These are phyloP conservation scores for Immersiella caudata DNA, from an alignment of 495 filamentous ascomycete genomes.

Conservation along the genomic window DNA sequence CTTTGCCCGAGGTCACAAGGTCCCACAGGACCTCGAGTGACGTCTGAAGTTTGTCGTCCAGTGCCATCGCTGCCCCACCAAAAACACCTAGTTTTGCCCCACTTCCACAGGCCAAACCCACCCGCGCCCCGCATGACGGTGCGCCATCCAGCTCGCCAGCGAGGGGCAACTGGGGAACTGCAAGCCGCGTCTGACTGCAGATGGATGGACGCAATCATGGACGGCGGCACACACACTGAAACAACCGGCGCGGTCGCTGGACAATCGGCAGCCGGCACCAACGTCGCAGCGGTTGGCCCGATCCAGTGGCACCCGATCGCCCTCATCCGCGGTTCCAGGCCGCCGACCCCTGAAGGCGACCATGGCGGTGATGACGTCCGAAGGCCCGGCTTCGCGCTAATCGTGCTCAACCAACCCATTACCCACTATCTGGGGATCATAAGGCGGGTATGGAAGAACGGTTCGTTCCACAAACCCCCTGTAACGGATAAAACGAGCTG, in stretches of 20 bases:
- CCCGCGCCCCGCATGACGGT: neutral
- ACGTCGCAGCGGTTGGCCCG: neutral
- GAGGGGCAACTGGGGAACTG: neutral
- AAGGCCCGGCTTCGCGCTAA: constrained; percentile 53
- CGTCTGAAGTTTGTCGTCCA: neutral
- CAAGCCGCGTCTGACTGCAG: constrained; percentile 12
- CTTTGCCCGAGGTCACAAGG: neutral
- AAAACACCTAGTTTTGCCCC: neutral
- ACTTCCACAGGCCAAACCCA: neutral
- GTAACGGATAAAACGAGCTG: constrained; percentile 15
- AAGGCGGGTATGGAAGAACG: constrained; percentile 58
- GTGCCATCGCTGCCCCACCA: neutral
- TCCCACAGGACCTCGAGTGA: neutral
- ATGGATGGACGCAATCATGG: constrained; percentile 12
- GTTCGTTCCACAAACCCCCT: constrained; percentile 41
- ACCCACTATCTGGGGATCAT: constrained; percentile 53
- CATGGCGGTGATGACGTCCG: neutral
- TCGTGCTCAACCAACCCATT: constrained; percentile 75
- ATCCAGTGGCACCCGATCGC: constrained; percentile 38
- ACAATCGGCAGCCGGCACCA: neutral
- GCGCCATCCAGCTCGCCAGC: constrained; percentile 4
- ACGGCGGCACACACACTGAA: constrained; percentile 6
- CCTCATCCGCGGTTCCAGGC: constrained; percentile 24
- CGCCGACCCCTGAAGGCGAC: neutral
- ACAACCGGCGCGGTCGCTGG: neutral